Base-by-base conservation (phyloP, 495 filamentous ascomycete species). In the Penicillium fimorum region DNA sequence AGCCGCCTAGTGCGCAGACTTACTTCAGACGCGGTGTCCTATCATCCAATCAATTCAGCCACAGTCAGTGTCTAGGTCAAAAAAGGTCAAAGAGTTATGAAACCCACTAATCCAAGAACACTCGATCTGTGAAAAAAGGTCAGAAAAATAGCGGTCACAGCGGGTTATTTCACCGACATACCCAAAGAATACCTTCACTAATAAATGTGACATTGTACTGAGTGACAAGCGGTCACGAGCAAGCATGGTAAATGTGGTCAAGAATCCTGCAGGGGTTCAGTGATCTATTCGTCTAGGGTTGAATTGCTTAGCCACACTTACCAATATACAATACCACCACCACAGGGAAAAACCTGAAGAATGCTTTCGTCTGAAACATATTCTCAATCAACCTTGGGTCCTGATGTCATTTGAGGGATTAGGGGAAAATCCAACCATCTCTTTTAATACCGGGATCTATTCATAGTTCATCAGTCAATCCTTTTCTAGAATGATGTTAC, bases 181-280 rank as follows among this genome's bases (percentile, higher is more conserved):
- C 75, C 84, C 85, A 72, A 87, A 86, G 73, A 82, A 80, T 53
- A 96, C 92, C 62, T 93, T 91, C 57, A 94, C 87, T 51, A 97
- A 75, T 54, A 91, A 87, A 85, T 88, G 91, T 35, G 87, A 85
- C 86, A 96, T 96, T 58, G 91, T 75, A 8, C 74, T 65, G n/a
- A 89, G 80, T 20, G 83, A 84, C 62, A 89, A 90, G 13, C 77
- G 71, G 60, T 91, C 89, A 59, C 93, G 82, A 24, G 89, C 92
- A 53, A 97, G 82, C 57, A 96, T 84, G 1, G 89, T 87, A 65
- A 97, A 96, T 0, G 92, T 96, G 0, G 93, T 96, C 27, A 96
- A 73, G 75, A 96, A 97, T 56, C 92, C 92, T 88, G 59, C 53
- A 79, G 61, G 22, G 15, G 30, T 61, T 68, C 38, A 68, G 35